Base-by-base conservation (phyloP, 306 rosid species). In the Rosa chinensis region DNA sequence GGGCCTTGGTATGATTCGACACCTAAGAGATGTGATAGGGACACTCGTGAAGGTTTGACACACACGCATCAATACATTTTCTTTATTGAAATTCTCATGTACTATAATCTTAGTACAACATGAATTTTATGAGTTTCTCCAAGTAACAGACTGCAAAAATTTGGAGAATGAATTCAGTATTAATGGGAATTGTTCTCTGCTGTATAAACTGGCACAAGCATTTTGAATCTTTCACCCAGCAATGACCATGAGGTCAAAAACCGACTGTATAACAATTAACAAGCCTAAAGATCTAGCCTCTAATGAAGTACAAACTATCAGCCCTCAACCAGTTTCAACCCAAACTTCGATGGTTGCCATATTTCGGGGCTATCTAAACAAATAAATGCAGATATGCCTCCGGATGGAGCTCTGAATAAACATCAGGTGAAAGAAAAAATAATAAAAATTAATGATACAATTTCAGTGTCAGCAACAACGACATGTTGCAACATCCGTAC, bases 401-500 rank as follows among this genome's bases (percentile, higher is more conserved):
- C 47, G 5, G 52, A 78, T 77, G 23, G 47, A 12, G 66, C 79
- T 67, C 81, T 68, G 68, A 47, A 79, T 66, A 62, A 49, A 82
- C 77, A 48, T 50, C 17, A 12, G 44, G 52, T 2, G 16, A 55
- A 25, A 78, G 28, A 50, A 53, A 37, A n/a, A 66, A 18, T 32
- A 64, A 67, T 44, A 16, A 40, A 39, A 50, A 40, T 14, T 58
- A 80, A 81, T 74, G 72, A 20, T 70, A 81, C 83, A 77, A 75
- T 56, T 64, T 59, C 37, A 71, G 42, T 53, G 62, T 91, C 91
- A 91, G 89, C 97, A 95, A 83, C 98, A 96, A 45, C 98, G 95
- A 79, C 97, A 91, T 28, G 89, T 86, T 28, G 76, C 44, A 20
- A 72, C 81, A 82, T 93, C 97, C 66, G 53, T 81, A 86, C 94